Percentiles rank a stretch among this genome's conserved stretches.
phyloP scores from a whole-genome alignment of 257 asterid genomes.

The Knoxia roxburghii region DNA sequence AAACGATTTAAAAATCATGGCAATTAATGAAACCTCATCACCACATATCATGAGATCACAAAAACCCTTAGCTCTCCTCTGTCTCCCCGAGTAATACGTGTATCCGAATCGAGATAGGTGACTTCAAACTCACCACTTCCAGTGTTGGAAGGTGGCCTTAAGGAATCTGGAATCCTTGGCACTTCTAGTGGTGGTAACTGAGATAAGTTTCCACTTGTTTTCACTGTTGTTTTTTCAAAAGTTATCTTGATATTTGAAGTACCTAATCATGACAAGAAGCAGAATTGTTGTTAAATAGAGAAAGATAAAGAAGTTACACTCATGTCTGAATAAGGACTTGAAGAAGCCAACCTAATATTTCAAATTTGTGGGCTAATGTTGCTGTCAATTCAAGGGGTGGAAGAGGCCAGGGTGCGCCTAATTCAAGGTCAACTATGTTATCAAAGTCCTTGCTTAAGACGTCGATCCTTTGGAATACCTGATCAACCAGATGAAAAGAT shows the following conservation, averaged over 20 bases:
- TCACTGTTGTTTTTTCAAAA: conserved; percentile 81
- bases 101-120: conserved; percentile 68
- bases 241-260: conserved; percentile 55
- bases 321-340: not conserved
- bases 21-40: conserved; percentile 2
- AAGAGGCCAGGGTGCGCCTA: conserved; percentile 93
- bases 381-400: conserved; percentile 82
- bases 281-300: conserved; percentile 3
- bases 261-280: conserved; percentile 33
- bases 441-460: conserved; percentile 79
- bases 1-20: not conserved
- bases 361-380: conserved; percentile 90
- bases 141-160: conserved; percentile 66
- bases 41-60: conserved; percentile 43
- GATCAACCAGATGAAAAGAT: conserved; percentile 2
- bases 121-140: conserved; percentile 87
- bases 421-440: conserved; percentile 82
- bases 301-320: not conserved
- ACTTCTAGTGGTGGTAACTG: conserved; percentile 81
- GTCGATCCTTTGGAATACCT: conserved; percentile 96
- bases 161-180: conserved; percentile 66
- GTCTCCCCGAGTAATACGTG: conserved; percentile 77
- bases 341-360: conserved; percentile 49
- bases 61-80: conserved; percentile 86
- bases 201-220: conserved; percentile 67